A percentile compares a stretch with the other conserved stretches of the same genome.
Conservation (phyloP, 805 yeast genomes). For the Ogataea populi-albae region DNA sequence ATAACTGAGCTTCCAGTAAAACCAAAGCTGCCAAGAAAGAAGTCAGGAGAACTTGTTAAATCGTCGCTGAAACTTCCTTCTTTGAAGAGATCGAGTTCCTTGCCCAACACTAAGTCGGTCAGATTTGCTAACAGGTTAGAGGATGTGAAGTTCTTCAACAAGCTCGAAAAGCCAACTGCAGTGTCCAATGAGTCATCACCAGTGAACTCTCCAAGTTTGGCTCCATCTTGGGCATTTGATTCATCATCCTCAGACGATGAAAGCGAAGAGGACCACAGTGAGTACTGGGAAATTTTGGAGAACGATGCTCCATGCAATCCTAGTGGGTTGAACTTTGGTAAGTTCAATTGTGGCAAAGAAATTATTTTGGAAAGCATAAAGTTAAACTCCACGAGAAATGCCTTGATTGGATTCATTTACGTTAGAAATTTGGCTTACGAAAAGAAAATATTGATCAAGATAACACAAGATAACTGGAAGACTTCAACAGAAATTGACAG, state of each 20-base stretch:
- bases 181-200: slow-evolving; percentile 62
- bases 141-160: slow-evolving; percentile 63
- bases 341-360: slow-evolving; percentile 29
- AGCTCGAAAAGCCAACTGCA: slow-evolving; percentile 56
- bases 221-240: slow-evolving; percentile 29
- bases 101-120: slow-evolving; percentile 57
- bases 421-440: slow-evolving; percentile 39
- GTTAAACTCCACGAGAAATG: slow-evolving; percentile 39
- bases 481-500: slow-evolving; percentile 30
- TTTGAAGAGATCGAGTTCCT: slow-evolving; percentile 40
- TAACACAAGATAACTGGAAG: slow-evolving; percentile 50
- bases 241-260: slow-evolving; percentile 26
- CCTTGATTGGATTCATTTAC: slow-evolving; percentile 39
- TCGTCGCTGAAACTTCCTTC: slow-evolving; percentile 48
- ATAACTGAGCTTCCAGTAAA: slow-evolving; percentile 17
- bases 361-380: slow-evolving; percentile 37
- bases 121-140: slow-evolving; percentile 61
- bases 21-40: slow-evolving; percentile 42
- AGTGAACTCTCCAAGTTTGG: slow-evolving; percentile 21
- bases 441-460: slow-evolving; percentile 41
- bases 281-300: slow-evolving; percentile 29
- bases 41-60: slow-evolving; percentile 50
- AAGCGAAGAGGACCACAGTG: slow-evolving; percentile 19
- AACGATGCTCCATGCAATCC: slow-evolving; percentile 32
- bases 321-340: slow-evolving; percentile 29